These are phyloP conservation scores for Mentha longifolia DNA, from an alignment of 257 asterid genomes.

Conservation along the genomic window DNA sequence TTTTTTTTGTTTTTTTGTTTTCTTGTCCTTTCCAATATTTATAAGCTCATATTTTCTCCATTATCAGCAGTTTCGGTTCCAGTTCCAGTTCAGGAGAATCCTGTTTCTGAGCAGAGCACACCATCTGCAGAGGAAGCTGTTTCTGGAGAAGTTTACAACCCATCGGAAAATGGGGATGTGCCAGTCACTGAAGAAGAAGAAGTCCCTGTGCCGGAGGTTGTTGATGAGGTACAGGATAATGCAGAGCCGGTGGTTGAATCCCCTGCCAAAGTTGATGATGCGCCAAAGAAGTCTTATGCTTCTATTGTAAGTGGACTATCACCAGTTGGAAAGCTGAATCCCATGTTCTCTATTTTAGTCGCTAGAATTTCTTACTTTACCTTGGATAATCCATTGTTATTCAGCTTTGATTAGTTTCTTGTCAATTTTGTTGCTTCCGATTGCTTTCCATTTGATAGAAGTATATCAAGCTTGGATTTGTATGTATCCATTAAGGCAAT, in stretches of 20 bases:
- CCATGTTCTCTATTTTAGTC: conserved; percentile 13
- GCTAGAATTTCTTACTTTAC: background rate
- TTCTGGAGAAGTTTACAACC: conserved; percentile 75
- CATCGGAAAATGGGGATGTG: conserved; percentile 72
- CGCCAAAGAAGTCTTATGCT: conserved; percentile 89
- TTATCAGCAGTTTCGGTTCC: conserved; percentile 53
- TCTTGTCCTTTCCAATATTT: background rate
- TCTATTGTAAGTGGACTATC: conserved; percentile 75
- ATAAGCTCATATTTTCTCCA: conserved; percentile 21
- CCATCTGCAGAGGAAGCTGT: conserved; percentile 62
- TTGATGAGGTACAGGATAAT: conserved; percentile 59
- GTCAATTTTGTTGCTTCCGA: conserved; percentile 4
- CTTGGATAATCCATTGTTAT: conserved; percentile 4
- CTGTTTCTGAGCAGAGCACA: conserved; percentile 52
- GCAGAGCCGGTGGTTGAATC: conserved; percentile 55
- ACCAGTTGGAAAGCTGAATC: conserved; percentile 4
- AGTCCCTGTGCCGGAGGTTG: conserved; percentile 81
- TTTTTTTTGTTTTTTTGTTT: conserved; percentile 25
- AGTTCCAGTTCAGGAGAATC: conserved; percentile 53
- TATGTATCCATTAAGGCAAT: background rate
- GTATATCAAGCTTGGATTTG: background rate
- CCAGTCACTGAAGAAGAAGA: conserved; percentile 69
- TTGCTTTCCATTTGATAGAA: conserved; percentile 4
- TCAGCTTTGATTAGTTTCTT: background rate
- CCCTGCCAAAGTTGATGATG: conserved; percentile 59